These are phyloP conservation scores for Aspergillus sclerotialis DNA, from an alignment of 2,329 filamentous ascomycete genomes.

Conservation along the genomic window DNA sequence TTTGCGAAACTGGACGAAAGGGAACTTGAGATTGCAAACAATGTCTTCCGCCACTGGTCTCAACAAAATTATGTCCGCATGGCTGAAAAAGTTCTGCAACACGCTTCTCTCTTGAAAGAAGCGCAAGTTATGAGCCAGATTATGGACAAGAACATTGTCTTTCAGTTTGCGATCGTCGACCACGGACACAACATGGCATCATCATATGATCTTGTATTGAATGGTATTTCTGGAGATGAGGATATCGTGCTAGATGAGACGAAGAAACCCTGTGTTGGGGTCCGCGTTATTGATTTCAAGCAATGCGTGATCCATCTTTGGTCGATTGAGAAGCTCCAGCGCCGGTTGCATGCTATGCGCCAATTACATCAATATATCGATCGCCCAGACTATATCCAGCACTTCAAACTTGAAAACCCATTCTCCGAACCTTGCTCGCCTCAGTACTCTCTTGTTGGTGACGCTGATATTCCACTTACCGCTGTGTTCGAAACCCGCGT, in stretches of 20 bases:
- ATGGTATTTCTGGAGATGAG: constrained; percentile 79
- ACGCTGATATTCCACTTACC: constrained; percentile 83
- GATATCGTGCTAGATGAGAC: constrained; percentile 74
- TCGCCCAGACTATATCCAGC: constrained; percentile 87
- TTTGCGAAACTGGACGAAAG: constrained; percentile 56
- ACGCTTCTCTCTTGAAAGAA: constrained; percentile 83
- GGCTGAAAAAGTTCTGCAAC: constrained; percentile 84
- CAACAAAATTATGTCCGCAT: constrained; percentile 83
- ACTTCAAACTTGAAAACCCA: constrained; percentile 86
- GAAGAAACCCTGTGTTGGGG: constrained; percentile 81
- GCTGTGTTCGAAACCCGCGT: constrained; percentile 93
- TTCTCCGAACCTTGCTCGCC: constrained; percentile 89
- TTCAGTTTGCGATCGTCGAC: constrained; percentile 91
- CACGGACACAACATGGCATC: constrained; percentile 82
- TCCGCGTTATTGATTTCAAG: constrained; percentile 86
- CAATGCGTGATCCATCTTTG: constrained; percentile 81
- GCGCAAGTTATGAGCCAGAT: constrained; percentile 97
- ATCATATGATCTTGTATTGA: constrained; percentile 93
- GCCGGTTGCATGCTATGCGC: constrained; percentile 83
- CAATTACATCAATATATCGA: constrained; percentile 97
- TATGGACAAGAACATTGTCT: constrained; percentile 84
- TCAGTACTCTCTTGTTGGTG: constrained; percentile 84
- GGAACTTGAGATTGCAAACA: constrained; percentile 64
- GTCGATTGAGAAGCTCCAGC: constrained; percentile 87
- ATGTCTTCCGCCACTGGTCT: constrained; percentile 67